phyloP scores from a whole-genome alignment of 129 eudicot species.

The Tagetes patula region DNA sequence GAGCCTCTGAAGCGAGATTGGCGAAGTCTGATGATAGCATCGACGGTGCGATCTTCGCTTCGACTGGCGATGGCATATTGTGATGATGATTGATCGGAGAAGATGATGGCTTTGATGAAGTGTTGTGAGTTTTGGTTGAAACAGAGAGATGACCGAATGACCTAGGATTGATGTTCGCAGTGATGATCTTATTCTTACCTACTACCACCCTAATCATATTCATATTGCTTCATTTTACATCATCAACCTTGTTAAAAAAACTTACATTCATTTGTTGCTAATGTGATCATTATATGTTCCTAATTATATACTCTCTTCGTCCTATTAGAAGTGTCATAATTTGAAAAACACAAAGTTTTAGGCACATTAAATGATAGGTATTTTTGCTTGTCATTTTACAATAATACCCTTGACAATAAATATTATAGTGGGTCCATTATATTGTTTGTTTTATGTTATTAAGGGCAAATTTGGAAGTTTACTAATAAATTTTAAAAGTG shows the following conservation, averaged over 20 bases:
- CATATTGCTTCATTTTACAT: neutral
- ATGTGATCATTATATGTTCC: too few relatives aligned
- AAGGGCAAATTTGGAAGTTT: too few relatives aligned
- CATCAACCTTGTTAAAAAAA: too few relatives aligned
- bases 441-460: too few relatives aligned
- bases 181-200: neutral
- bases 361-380: too few relatives aligned
- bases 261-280: neutral
- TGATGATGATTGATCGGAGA: neutral
- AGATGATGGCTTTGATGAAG: neutral
- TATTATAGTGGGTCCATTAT: too few relatives aligned
- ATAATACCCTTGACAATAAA: too few relatives aligned
- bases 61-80: neutral
- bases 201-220: neutral
- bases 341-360: too few relatives aligned
- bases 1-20: conserved; percentile 88
- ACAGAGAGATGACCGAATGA: neutral
- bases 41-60: conserved; percentile 80
- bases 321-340: too few relatives aligned
- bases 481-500: too few relatives aligned
- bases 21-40: conserved; percentile 96
- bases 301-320: too few relatives aligned
- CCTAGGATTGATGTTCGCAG: neutral
- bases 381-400: too few relatives aligned
- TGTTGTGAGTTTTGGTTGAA: neutral